phyloP scores from a whole-genome alignment of 169 alveolate species.

The Miamiensis avidus region DNA sequence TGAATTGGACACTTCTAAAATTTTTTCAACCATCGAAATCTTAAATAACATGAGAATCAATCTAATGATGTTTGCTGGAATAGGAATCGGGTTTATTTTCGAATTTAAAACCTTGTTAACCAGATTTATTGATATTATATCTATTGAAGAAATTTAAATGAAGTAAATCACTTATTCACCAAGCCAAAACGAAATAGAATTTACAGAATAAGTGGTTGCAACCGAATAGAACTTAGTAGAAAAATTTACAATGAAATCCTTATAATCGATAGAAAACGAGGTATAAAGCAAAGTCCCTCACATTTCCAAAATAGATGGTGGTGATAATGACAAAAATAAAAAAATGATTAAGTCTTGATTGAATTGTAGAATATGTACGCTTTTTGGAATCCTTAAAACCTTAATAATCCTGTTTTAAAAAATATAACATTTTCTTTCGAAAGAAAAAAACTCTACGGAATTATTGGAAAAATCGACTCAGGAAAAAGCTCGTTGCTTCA shows the following conservation, averaged over 20 bases:
- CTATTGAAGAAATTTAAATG: slow-evolving; percentile 21
- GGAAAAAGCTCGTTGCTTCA: slow-evolving; percentile 85
- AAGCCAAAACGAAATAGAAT: neutral
- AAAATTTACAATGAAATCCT: no score
- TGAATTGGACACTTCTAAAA: neutral
- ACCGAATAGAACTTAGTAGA: neutral
- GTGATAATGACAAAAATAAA: no score
- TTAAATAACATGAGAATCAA: neutral
- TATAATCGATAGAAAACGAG: no score
- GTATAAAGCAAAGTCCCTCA: no score
- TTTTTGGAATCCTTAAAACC: slow-evolving; percentile 9
- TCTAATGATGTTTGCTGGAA: slow-evolving; percentile 1
- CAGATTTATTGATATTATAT: slow-evolving; percentile 45
- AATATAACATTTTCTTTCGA: slow-evolving; percentile 57
- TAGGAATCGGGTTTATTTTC: slow-evolving; percentile 14
- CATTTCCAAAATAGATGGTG: no score
- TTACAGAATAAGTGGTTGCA: neutral
- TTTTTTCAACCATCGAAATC: slow-evolving; percentile 3
- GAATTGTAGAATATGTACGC: slow-evolving; percentile 11
- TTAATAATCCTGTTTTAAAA: slow-evolving; percentile 38
- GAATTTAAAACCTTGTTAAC: slow-evolving; percentile 37
- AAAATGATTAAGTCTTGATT: neutral
- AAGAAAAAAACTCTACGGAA: slow-evolving; percentile 82
- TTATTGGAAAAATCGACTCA: slow-evolving; percentile 88
- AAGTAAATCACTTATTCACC: neutral